A percentile compares a stretch with the other conserved stretches of the same genome.
phyloP scores from a whole-genome alignment of 1,284 basidiomycete species.

The Ceratobasidium sp. region DNA sequence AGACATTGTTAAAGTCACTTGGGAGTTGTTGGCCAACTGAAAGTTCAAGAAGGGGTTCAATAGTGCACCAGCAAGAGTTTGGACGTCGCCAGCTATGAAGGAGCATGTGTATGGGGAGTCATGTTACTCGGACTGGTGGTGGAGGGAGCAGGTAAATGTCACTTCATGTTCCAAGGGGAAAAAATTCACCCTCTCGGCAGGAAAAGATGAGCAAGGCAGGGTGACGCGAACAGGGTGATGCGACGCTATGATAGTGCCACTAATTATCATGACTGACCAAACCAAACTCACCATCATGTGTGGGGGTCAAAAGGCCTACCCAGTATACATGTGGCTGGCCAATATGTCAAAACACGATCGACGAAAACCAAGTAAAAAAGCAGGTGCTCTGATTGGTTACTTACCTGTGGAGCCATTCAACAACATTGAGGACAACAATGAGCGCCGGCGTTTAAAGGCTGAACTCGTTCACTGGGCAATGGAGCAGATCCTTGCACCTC shows the following conservation, averaged over 20 bases:
- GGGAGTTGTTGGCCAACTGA: not conserved
- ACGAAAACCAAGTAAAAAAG: slow-evolving; percentile 35
- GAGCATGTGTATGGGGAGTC: not conserved
- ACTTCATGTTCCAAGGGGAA: not conserved
- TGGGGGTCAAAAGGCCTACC: slow-evolving; percentile 29
- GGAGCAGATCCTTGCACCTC: slow-evolving; percentile 12
- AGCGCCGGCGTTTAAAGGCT: slow-evolving; percentile 3
- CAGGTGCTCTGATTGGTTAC: slow-evolving; percentile 38
- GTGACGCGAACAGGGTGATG: not conserved
- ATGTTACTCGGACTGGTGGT: not conserved
- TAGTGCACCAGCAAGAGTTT: not conserved
- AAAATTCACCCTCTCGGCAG: not conserved
- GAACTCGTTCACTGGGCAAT: slow-evolving; percentile 23
- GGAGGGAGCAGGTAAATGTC: slow-evolving; percentile 8
- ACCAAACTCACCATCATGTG: slow-evolving; percentile 1
- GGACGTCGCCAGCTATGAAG: not conserved
- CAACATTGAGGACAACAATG: slow-evolving; percentile 1
- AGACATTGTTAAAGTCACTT: not conserved
- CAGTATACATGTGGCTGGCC: slow-evolving; percentile 10
- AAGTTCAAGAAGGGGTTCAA: not conserved
- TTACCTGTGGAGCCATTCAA: slow-evolving; percentile 38
- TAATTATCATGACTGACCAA: slow-evolving; percentile 11
- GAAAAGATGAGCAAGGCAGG: not conserved
- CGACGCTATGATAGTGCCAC: not conserved
- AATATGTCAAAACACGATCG: slow-evolving; percentile 31